Evolutionary conservation across 1,284 basidiomycete species (phyloP).

Genomic region (Tylopilus sp.): DNA sequence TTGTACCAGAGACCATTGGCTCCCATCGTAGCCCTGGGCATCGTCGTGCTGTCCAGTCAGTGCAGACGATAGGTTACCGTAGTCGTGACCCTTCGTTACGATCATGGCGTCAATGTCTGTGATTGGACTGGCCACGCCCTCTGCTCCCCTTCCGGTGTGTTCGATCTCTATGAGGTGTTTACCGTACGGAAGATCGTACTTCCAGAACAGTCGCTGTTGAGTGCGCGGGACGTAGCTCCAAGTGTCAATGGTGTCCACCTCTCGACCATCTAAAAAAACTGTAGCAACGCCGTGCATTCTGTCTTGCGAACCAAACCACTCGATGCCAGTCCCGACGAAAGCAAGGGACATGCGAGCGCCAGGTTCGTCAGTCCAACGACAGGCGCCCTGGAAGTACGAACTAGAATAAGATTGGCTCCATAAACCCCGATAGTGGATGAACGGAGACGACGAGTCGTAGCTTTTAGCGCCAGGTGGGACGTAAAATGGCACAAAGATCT

Average conservation of each 20-base stretch:
- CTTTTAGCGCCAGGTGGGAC: conserved; percentile 67
- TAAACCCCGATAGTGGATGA: conserved; percentile 55
- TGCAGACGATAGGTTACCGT: not conserved
- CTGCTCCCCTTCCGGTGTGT: conserved; percentile 46
- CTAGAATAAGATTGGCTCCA: conserved; percentile 56
- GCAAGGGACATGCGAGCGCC: conserved; percentile 54
- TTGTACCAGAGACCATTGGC: conserved; percentile 49
- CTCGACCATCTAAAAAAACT: conserved; percentile 57
- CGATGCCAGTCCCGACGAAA: conserved; percentile 68
- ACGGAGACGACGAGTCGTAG: conserved; percentile 62
- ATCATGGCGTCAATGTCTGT: conserved; percentile 66
- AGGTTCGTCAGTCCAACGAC: conserved; percentile 46
- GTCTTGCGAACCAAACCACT: conserved; percentile 68
- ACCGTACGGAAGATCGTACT: conserved; percentile 48
- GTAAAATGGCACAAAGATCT: conserved; percentile 61
- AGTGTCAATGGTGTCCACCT: conserved; percentile 43
- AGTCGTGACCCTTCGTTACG: conserved; percentile 44
- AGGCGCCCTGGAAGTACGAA: conserved; percentile 48
- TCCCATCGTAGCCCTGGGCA: conserved; percentile 1
- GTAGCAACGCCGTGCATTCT: conserved; percentile 50
- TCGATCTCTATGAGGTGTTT: conserved; percentile 63
- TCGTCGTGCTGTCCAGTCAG: not conserved
- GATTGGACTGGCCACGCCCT: conserved; percentile 34
- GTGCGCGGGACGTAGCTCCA: conserved; percentile 40
- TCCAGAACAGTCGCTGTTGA: conserved; percentile 66